Conservation (phyloP, 345 rosid genomes). For the Eucalyptus erythrocorys region DNA sequence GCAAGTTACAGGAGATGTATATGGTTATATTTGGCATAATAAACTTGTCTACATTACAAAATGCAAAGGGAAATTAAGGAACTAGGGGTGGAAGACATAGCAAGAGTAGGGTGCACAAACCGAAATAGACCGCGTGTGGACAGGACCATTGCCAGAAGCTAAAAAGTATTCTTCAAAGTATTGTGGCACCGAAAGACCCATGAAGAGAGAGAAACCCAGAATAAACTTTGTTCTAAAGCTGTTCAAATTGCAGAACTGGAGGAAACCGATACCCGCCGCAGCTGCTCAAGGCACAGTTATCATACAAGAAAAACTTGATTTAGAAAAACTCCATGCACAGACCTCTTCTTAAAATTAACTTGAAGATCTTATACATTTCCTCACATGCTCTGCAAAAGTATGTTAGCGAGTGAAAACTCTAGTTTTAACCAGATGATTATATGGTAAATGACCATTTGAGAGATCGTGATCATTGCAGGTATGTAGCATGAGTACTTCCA, state of each 20-base stretch:
- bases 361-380: neutral
- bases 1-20: neutral
- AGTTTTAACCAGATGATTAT: neutral
- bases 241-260: slow-evolving; percentile 83
- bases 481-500: neutral
- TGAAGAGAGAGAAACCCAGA: slow-evolving; percentile 68
- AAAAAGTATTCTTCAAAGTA: slow-evolving; percentile 62
- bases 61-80: neutral
- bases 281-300: slow-evolving; percentile 20
- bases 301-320: neutral
- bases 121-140: slow-evolving; percentile 47
- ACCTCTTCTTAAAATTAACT: neutral
- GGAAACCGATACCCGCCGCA: slow-evolving; percentile 69
- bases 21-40: neutral
- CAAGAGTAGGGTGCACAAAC: slow-evolving; percentile 14
- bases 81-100: neutral
- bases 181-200: slow-evolving; percentile 75
- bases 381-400: neutral
- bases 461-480: neutral
- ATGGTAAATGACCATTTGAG: neutral
- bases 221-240: slow-evolving; percentile 82
- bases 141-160: slow-evolving; percentile 54
- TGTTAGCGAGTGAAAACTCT: neutral
- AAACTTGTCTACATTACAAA: neutral
- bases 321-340: neutral